Conservation (phyloP, 495 filamentous ascomycete genomes). For the Chaetomidium leptoderma region DNA sequence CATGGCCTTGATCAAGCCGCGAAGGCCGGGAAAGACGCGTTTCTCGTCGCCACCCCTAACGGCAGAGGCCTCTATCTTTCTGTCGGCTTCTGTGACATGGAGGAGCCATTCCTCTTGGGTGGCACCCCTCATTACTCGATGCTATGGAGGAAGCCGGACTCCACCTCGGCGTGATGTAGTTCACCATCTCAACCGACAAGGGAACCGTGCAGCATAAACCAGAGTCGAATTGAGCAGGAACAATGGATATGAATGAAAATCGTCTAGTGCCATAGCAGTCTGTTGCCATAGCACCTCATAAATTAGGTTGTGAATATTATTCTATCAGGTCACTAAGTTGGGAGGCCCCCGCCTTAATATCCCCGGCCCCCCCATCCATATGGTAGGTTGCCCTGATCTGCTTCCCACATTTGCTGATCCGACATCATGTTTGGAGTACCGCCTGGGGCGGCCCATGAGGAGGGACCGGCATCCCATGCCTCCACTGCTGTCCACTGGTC, state of each 20-base stretch:
- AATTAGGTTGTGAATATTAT: too few relatives aligned
- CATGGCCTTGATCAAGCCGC: constrained; percentile 22
- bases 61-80: constrained; percentile 21
- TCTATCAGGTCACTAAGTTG: too few relatives aligned
- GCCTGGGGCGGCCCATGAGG: background rate
- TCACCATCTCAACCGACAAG: too few relatives aligned
- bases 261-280: too few relatives aligned
- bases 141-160: constrained; percentile 20
- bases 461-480: background rate
- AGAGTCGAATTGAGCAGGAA: too few relatives aligned
- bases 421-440: background rate
- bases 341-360: background rate
- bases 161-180: background rate
- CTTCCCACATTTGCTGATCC: background rate
- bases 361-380: background rate
- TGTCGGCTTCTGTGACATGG: constrained; percentile 19
- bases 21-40: constrained; percentile 14
- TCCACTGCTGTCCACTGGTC: background rate
- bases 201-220: too few relatives aligned
- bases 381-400: background rate
- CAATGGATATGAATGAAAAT: too few relatives aligned
- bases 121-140: constrained; percentile 14
- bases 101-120: background rate
- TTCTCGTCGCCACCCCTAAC: constrained; percentile 19
- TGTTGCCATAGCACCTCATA: too few relatives aligned